Conservation (phyloP, 2,329 filamentous ascomycete species). For the Penicillium sp. region DNA sequence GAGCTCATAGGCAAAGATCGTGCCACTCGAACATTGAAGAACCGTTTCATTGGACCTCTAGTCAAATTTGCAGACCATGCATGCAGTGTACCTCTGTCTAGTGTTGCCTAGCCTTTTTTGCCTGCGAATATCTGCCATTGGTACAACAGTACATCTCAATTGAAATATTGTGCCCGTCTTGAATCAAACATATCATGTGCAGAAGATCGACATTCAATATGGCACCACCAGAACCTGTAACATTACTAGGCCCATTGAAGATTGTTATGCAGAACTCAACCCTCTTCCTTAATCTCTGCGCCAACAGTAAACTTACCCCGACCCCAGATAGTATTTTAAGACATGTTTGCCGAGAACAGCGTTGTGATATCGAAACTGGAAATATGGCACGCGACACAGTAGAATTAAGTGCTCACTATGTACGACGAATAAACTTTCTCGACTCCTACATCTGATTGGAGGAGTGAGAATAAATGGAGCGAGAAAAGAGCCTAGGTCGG, state of each 20-base stretch:
- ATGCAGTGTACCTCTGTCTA: too few relatives aligned
- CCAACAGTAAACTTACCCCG: neutral
- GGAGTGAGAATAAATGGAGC: neutral
- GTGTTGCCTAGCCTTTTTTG: neutral
- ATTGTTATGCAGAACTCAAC: too few relatives aligned
- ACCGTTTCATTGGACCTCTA: neutral
- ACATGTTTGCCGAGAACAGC: neutral
- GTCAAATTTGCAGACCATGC: too few relatives aligned
- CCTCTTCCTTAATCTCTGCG: neutral
- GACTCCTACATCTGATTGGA: too few relatives aligned
- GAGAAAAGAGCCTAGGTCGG: neutral
- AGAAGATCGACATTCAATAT: neutral
- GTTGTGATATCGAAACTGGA: neutral
- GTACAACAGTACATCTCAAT: neutral
- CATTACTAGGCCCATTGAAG: too few relatives aligned
- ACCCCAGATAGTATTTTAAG: neutral
- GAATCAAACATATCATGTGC: too few relatives aligned
- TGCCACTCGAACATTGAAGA: neutral
- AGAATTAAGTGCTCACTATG: too few relatives aligned
- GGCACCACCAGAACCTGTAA: neutral
- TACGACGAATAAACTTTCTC: neutral
- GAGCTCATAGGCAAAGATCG: neutral
- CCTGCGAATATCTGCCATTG: slow-evolving; percentile 4
- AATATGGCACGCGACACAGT: neutral
- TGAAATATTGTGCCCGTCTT: neutral